Base-by-base conservation (phyloP, 176 grass and related monocot genomes). In the Oryza officinalis region DNA sequence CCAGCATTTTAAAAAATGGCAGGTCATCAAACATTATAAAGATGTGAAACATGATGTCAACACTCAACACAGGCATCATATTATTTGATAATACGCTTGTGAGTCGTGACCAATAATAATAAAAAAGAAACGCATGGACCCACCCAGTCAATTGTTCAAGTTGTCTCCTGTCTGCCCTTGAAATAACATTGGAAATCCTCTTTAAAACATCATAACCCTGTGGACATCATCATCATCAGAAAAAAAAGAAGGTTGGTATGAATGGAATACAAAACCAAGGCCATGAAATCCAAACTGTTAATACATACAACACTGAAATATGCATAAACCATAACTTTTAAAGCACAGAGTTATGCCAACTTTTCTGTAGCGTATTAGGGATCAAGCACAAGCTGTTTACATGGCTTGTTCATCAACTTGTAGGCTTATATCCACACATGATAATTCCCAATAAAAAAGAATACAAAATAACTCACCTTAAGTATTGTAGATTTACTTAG, bases 111-210 rank as follows among this genome's bases (percentile, higher is more conserved):
- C 22, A 22, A 50, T 52, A 52, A 50, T 50, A 72, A 38, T 38
- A 67, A 65, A 83, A 76, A 76, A 72, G 38, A 80, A 76, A 68
- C 8, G 13, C 74, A 57, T 80, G 26, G 61, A 31, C 63, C 76
- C 78, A 98, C 95, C 95, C 91, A 82, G 91, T 95, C 75, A 98
- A 90, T 88, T 95, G 88, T 88, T 98, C 96, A 83, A 93, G 89
- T 61, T 87, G 92, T 82, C 71, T 86, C 78, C 59, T 91, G 60
- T 94, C 84, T 68, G 85, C 72, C 74, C 65, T 86, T 72, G 79
- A 80, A 90, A 98, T 93, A 84, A 93, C 76, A 81, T 90, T 88
- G 65, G 96, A 95, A 66, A 98, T 95, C 75, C 87, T 98, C 67
- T 92, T 95, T 63, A 98, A 41, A 80, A 94, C 91, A 71, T 93